Percentiles rank a stretch among this genome's conserved stretches.
These are phyloP conservation scores for Cyberlindnera americana DNA, from an alignment of 805 yeast species.

Conservation along the genomic window DNA sequence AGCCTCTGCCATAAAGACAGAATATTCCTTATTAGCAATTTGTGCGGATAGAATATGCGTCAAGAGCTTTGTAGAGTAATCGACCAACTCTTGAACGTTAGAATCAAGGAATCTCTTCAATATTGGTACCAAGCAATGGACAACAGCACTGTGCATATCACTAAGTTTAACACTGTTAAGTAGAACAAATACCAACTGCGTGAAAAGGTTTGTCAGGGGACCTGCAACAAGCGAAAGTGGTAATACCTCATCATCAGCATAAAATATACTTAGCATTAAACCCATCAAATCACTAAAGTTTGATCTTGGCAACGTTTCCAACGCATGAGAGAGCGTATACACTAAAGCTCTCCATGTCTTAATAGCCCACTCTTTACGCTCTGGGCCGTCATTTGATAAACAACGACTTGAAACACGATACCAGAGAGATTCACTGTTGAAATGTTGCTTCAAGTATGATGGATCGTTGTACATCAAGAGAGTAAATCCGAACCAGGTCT, in stretches of 20 bases:
- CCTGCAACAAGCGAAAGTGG: background rate
- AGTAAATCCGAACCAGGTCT: slow-evolving; percentile 25
- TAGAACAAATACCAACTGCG: slow-evolving; percentile 9
- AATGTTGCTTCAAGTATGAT: background rate
- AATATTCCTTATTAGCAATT: background rate
- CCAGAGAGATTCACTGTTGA: slow-evolving; percentile 6
- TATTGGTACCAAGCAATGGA: slow-evolving; percentile 5
- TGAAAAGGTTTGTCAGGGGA: background rate
- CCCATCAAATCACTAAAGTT: background rate
- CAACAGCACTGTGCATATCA: background rate
- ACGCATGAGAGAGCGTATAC: slow-evolving; percentile 8
- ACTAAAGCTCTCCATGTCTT: slow-evolving; percentile 19
- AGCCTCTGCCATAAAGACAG: slow-evolving; percentile 3
- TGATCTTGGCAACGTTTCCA: background rate
- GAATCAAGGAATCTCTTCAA: background rate
- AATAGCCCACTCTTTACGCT: slow-evolving; percentile 9
- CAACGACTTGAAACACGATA: slow-evolving; percentile 4
- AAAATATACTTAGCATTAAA: slow-evolving; percentile 11
- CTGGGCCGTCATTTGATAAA: slow-evolving; percentile 1
- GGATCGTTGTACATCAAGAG: slow-evolving; percentile 15
- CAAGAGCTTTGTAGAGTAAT: background rate
- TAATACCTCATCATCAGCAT: background rate
- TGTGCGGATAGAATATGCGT: slow-evolving; percentile 5
- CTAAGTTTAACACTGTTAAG: slow-evolving; percentile 8
- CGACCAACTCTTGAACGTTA: background rate